Evolutionary conservation across 2,329 filamentous ascomycete genomes (phyloP).

Genomic region (Tolypocladium tundrense): DNA sequence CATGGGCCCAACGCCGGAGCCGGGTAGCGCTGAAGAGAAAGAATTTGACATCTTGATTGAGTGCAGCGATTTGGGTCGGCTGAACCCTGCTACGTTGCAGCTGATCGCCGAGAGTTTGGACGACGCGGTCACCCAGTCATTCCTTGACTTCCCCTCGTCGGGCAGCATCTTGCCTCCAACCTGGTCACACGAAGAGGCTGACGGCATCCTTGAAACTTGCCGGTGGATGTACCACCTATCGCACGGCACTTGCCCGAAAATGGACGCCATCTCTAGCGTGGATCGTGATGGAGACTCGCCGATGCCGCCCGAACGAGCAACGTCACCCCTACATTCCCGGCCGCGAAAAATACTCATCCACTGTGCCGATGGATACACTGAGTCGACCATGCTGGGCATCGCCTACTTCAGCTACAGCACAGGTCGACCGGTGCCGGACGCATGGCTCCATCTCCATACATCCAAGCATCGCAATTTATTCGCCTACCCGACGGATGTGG

Average conservation of each 20-base stretch:
- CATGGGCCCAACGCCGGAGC: slow-evolving; percentile 77
- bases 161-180: slow-evolving; percentile 83
- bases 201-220: slow-evolving; percentile 76
- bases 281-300: slow-evolving; percentile 19
- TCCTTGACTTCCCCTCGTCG: slow-evolving; percentile 77
- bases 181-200: slow-evolving; percentile 73
- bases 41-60: slow-evolving; percentile 81
- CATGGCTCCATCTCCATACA: slow-evolving; percentile 79
- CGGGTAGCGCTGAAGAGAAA: slow-evolving; percentile 44
- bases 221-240: slow-evolving; percentile 83
- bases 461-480: slow-evolving; percentile 86
- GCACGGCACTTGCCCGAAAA: slow-evolving; percentile 43
- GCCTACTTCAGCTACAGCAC: slow-evolving; percentile 93
- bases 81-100: slow-evolving; percentile 59
- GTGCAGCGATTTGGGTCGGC: slow-evolving; percentile 71
- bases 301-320: slow-evolving; percentile 12
- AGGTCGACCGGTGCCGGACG: slow-evolving; percentile 67
- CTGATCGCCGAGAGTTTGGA: slow-evolving; percentile 48
- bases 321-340: slow-evolving; percentile 11
- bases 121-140: slow-evolving; percentile 23
- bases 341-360: slow-evolving; percentile 75
- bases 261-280: slow-evolving; percentile 21
- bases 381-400: slow-evolving; percentile 78
- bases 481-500: slow-evolving; percentile 84
- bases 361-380: slow-evolving; percentile 92